Evolutionary conservation across 2,329 filamentous ascomycete genomes (phyloP), one percentile per base, ranked within the genome.

Genomic region (Myrmaecium sp.): DNA sequence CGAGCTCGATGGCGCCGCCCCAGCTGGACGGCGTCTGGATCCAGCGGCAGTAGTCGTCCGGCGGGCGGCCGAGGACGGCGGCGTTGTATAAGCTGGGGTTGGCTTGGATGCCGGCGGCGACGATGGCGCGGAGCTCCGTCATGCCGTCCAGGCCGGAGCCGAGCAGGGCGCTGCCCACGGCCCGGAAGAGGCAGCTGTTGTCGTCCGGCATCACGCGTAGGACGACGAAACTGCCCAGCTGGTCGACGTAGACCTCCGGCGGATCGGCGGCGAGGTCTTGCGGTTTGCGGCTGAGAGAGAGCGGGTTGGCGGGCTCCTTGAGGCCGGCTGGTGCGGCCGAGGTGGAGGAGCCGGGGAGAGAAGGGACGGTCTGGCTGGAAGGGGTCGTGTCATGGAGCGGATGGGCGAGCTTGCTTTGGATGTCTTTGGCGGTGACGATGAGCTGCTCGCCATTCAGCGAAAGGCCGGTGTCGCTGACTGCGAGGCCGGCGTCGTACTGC

Each of bases 191-290:
- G 54, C 86, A 95, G 31, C 74, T 82, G 52, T 94, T 94, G 51
- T 95, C 86, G 44, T 94, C 86, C 4, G 84, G 82, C 86, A 95
- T 94, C 26, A 95, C 80, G 9, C 86, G 75, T 11, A 94, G 66
- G 6, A 91, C 77, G 11, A 68, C 50, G 2, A 61, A 66, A 24
- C 66, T 68, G 17, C 55, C 55, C 25, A 67, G 62, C 15, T 62
- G 55, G 5, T 67, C 61, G 0, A 74, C 57, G 1, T 62, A 54
- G 1, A 76, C 51, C 39, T 74, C 69, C 0, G 72, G 72, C 2
- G 70, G 67, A 35, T 77, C 70, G 23, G 60, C 57, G 21, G 65
- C 57, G 14, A 54, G 37, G 4, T 55, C 44, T 12, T 51, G 50
- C 16, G 48, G 34, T 30, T 58, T 64, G 22, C 56, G 48, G 19